Base-by-base conservation (phyloP, 176 grass and related monocot species). In the Bothriochloa decipiens region DNA sequence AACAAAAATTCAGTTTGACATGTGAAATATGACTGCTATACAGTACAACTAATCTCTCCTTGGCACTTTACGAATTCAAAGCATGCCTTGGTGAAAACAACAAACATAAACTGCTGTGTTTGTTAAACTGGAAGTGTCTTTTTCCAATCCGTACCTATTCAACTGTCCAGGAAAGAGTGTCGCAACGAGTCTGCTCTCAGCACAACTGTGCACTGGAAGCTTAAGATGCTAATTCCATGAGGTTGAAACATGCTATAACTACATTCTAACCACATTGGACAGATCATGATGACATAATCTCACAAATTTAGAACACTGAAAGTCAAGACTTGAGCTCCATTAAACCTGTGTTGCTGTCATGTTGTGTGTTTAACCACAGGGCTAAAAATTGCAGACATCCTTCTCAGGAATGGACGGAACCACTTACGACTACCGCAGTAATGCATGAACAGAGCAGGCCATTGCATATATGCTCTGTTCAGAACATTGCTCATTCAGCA, bases 1-100 rank as follows among this genome's bases (percentile, higher is more conserved):
- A 86, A 18, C 36, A 0, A 68, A 78, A 81, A 28, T 11, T n/a
- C 26, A 57, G 26, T 49, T 65, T 53, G 83, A 43, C 55, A 72
- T 72, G 72, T 28, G 27, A 66, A 78, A 36, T 26, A 35, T 3
- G 58, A 42, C 22, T 5, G 35, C 5, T 40, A 42, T 39, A 27
- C 22, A 60, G 40, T 6, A 7, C 42, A 55, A 22, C 32, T 50
- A 43, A 75, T 47, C 11, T 27, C 3, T 20, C 20, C 17, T 58
- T 49, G 18, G 11, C 12, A 75, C 23, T 71, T 52, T 25, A 4
- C 10, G 55, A 64, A 60, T 35, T 86, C 11, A 76, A 53, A 76
- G 3, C 36, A 14, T 9, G 16, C 32, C 37, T 62, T 83, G 11
- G 23, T 46, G 23, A 65, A 65, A 63, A n/a, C 22, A 77, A 60